phyloP scores from a whole-genome alignment of 1,284 basidiomycete genomes.

The Singerocomus inundabilis region DNA sequence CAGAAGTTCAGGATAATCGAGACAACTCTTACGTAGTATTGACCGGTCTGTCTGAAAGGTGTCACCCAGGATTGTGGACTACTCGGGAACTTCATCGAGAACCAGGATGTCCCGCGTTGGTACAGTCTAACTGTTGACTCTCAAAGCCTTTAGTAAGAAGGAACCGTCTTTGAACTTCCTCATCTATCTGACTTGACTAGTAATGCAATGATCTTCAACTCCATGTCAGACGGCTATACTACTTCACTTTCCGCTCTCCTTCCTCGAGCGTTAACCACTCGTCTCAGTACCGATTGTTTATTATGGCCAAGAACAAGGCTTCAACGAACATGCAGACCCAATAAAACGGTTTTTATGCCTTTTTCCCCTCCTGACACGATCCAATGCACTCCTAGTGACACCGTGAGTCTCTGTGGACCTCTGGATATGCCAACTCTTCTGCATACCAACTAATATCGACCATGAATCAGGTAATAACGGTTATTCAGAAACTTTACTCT shows the following conservation, averaged over 20 bases:
- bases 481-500: not conserved
- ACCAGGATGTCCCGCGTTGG: slow-evolving; percentile 80
- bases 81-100: slow-evolving; percentile 82
- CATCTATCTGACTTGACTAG: slow-evolving; percentile 31
- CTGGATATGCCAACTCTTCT: slow-evolving; percentile 60
- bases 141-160: slow-evolving; percentile 56
- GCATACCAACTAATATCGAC: slow-evolving; percentile 60
- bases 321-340: slow-evolving; percentile 59
- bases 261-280: slow-evolving; percentile 30
- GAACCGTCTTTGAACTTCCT: not conserved
- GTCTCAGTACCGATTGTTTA: slow-evolving; percentile 69
- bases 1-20: slow-evolving; percentile 52
- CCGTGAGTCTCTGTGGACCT: slow-evolving; percentile 76
- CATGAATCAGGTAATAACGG: slow-evolving; percentile 55
- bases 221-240: slow-evolving; percentile 58
- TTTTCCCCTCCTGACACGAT: not conserved
- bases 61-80: slow-evolving; percentile 51
- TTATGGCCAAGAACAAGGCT: slow-evolving; percentile 75
- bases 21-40: slow-evolving; percentile 43
- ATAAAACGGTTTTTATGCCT: slow-evolving; percentile 35
- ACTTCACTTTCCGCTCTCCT: slow-evolving; percentile 5
- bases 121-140: slow-evolving; percentile 61
- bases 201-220: slow-evolving; percentile 66
- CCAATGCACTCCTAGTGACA: slow-evolving; percentile 48
- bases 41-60: slow-evolving; percentile 43